A percentile compares a stretch with the other conserved stretches of the same genome.
Evolutionary conservation across 2,329 filamentous ascomycete species (phyloP).

Genomic region (Scedosporium apiospermum): DNA sequence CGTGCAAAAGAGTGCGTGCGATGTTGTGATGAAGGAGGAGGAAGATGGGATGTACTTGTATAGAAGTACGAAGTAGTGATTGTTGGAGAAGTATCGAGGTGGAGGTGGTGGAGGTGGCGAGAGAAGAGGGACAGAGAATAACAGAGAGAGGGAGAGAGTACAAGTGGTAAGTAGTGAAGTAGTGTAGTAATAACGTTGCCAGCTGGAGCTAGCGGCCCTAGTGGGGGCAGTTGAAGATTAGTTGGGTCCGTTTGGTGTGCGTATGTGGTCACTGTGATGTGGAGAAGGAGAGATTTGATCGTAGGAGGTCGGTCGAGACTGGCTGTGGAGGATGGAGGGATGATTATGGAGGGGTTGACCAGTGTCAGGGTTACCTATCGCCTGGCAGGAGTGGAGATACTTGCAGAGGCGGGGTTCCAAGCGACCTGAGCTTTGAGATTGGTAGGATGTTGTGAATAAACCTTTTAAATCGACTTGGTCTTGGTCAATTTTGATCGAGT

Average conservation of each 20-base stretch:
- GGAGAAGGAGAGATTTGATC: background rate
- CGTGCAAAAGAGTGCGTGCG: background rate
- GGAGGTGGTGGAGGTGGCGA: conserved; percentile 8
- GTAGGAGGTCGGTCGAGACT: too few relatives aligned
- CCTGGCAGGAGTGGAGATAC: too few relatives aligned
- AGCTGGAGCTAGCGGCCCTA: background rate
- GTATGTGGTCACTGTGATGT: background rate
- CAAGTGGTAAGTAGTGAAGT: conserved; percentile 3
- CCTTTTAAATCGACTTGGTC: too few relatives aligned
- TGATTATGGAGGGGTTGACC: too few relatives aligned
- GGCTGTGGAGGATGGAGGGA: too few relatives aligned
- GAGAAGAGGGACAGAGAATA: conserved; percentile 8
- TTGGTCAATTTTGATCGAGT: too few relatives aligned
- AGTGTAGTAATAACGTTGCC: background rate
- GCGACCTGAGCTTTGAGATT: too few relatives aligned
- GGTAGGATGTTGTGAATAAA: too few relatives aligned
- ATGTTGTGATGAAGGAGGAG: conserved; percentile 1
- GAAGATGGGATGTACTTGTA: background rate
- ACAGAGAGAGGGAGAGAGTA: conserved; percentile 5
- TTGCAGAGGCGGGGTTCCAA: too few relatives aligned
- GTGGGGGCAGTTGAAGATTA: background rate
- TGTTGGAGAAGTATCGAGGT: conserved; percentile 4
- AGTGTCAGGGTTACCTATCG: too few relatives aligned
- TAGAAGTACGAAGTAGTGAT: conserved; percentile 1
- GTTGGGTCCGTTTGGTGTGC: background rate